phyloP scores from a whole-genome alignment of 169 alveolate genomes.

The Eimeria maxima region DNA sequence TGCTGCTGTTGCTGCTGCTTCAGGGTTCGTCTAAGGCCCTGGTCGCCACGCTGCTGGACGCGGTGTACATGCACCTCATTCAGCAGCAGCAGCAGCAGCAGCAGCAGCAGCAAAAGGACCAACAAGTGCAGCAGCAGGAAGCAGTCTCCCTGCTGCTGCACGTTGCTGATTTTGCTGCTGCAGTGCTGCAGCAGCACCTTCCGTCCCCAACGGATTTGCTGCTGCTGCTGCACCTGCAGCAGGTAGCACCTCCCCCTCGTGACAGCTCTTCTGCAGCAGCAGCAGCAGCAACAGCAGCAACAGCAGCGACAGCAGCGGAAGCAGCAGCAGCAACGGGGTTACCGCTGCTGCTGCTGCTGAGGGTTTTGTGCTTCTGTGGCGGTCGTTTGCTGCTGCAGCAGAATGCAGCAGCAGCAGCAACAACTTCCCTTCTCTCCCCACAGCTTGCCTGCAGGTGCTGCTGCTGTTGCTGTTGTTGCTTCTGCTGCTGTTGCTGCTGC shows the following conservation, averaged over 20 bases:
- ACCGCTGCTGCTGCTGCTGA: too few species aligned
- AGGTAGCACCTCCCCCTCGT: background rate
- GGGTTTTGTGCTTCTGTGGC: too few species aligned
- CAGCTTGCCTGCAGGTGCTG: too few species aligned
- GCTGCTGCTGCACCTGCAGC: constrained; percentile 12
- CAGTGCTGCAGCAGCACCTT: background rate
- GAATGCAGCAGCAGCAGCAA: background rate
- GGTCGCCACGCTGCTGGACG: too few species aligned
- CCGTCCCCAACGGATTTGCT: background rate
- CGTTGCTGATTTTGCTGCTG: background rate
- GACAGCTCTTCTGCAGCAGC: too few species aligned
- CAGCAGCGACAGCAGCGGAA: too few species aligned
- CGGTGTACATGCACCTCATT: too few species aligned
- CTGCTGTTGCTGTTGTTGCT: background rate
- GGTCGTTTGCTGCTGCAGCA: constrained; percentile 6
- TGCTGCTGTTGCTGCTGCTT: background rate
- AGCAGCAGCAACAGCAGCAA: too few species aligned
- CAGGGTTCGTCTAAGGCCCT: too few species aligned
- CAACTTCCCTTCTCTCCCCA: too few species aligned
- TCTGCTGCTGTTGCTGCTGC: constrained; percentile 32
- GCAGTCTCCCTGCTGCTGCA: background rate
- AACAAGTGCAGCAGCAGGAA: background rate
- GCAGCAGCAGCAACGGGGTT: too few species aligned
- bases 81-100: too few species aligned
- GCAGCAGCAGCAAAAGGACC: constrained; percentile 1